Base-by-base conservation (phyloP, 2,329 filamentous ascomycete species). In the Colletotrichum orchidophilum region DNA sequence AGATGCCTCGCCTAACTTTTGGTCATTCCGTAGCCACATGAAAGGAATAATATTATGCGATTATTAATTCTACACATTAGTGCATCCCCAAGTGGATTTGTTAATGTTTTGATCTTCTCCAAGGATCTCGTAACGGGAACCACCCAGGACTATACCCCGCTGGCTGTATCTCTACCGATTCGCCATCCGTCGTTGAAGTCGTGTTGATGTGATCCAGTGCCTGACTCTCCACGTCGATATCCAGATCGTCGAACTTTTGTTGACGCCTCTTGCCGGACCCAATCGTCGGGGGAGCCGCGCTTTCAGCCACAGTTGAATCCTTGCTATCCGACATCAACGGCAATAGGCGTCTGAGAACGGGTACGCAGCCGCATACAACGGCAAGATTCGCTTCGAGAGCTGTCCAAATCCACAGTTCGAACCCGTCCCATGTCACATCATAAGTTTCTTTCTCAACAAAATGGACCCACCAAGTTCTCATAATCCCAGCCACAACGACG, bases 341-440 rank as follows among this genome's bases (percentile, higher is more conserved):
- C 26, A 70, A 46, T 33, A 79, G 71, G 0, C 76, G 76, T 1
- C 77, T 74, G 49, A 83, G 75, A 24, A 79, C 79, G 1, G 82
- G 82, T 1, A 81, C 77, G 52, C 80, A 83, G 18, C 81, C 82
- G 58, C 81, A 83, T 31, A 83, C 81, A 29, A 84, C 78, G n/a
- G 81, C 82, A 24, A 83, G 71, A 58, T 83, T 82, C 1, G 80
- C 81, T 69, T 84, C 82, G 26, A 83, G 78, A 2, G 82, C 80
- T 1, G 81, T 82, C 82, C 82, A 83, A 33, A 82, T 80, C 82
- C 82, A 84, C 21, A 84, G 75, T 15, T 81, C 73, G 55, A 81
- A 81, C 1, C 81, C 81, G 8, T 82, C 73, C 82, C 82, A 84
- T 2, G 81, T 84, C 0, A 83, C 78, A 70, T 84, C 82, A 73